Evolutionary conservation across 2,329 filamentous ascomycete genomes (phyloP).

Genomic region (Xylariaceae sp.): DNA sequence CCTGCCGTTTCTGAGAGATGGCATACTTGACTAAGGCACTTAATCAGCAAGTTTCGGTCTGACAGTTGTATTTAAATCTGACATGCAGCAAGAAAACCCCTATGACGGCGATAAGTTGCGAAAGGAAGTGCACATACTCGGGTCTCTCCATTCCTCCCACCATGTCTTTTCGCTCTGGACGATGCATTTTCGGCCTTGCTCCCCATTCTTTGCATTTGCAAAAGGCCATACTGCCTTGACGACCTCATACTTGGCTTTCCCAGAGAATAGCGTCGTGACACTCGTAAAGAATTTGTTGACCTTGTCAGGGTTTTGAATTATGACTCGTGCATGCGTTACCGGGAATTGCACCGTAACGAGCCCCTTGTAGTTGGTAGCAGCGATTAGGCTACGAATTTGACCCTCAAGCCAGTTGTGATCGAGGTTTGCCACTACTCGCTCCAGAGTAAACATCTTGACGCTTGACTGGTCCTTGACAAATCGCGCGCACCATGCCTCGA

Average conservation of each 20-base stretch:
- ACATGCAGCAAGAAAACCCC: neutral
- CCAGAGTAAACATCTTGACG: slow-evolving; percentile 58
- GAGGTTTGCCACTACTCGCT: slow-evolving; percentile 61
- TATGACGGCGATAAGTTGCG: neutral
- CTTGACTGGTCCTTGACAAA: slow-evolving; percentile 54
- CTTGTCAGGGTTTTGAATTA: slow-evolving; percentile 57
- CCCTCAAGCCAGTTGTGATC: slow-evolving; percentile 63
- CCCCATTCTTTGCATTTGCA: slow-evolving; percentile 55
- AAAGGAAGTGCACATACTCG: slow-evolving; percentile 42
- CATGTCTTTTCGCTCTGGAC: slow-evolving; percentile 64
- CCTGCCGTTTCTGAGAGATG: slow-evolving; percentile 46
- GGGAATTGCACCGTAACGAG: slow-evolving; percentile 39
- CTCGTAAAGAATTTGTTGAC: slow-evolving; percentile 62
- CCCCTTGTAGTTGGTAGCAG: slow-evolving; percentile 57
- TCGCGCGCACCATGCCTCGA: slow-evolving; percentile 58
- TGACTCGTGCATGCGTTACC: slow-evolving; percentile 29
- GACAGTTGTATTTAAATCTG: neutral
- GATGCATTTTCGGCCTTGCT: slow-evolving; percentile 51
- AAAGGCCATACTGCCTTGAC: slow-evolving; percentile 65
- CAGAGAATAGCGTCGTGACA: slow-evolving; percentile 58
- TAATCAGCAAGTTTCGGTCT: slow-evolving; percentile 8
- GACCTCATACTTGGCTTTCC: slow-evolving; percentile 62
- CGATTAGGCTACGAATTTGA: slow-evolving; percentile 58
- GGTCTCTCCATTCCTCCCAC: slow-evolving; percentile 60
- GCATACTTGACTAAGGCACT: slow-evolving; percentile 37